A percentile compares a stretch with the other conserved stretches of the same genome.
These are phyloP conservation scores for Gaeumannomyces tritici DNA, from an alignment of 2,329 filamentous ascomycete species.

Conservation along the genomic window DNA sequence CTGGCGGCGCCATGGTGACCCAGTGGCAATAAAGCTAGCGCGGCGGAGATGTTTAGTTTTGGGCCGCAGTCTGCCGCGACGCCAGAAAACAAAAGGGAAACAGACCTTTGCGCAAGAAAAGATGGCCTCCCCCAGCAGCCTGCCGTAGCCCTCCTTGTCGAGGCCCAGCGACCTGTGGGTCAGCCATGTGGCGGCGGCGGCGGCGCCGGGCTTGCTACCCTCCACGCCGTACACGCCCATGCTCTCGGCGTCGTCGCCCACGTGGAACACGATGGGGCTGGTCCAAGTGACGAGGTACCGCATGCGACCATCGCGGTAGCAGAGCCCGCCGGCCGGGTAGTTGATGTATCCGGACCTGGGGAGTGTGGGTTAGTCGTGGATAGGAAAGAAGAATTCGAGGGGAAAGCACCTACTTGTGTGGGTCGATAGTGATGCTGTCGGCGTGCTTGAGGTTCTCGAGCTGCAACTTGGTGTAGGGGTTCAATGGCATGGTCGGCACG, in stretches of 20 bases:
- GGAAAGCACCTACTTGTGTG: conserved; percentile 23
- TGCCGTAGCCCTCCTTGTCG: conserved; percentile 28
- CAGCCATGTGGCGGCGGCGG: conserved; percentile 33
- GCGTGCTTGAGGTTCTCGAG: conserved; percentile 26
- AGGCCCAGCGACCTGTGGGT: conserved; percentile 33
- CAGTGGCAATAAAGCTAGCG: not conserved
- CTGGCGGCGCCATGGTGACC: not conserved
- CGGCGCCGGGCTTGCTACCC: conserved; percentile 36
- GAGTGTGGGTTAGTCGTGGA: no score
- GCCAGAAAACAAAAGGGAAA: no score
- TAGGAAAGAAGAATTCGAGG: no score
- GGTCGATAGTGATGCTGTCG: conserved; percentile 37
- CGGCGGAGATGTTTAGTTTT: not conserved
- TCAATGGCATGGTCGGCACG: conserved; percentile 24
- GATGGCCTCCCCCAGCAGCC: conserved; percentile 30
- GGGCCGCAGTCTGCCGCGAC: no score
- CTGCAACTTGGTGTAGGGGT: conserved; percentile 25
- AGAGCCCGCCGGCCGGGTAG: conserved; percentile 33
- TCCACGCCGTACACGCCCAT: conserved; percentile 24
- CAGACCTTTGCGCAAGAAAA: conserved; percentile 24
- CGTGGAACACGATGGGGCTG: conserved; percentile 22
- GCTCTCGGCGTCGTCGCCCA: conserved; percentile 23
- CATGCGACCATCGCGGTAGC: conserved; percentile 33
- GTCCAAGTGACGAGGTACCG: conserved; percentile 33
- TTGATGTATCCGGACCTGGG: conserved; percentile 29